phyloP scores from a whole-genome alignment of 208 protist species.

The Lotmaria passim region DNA sequence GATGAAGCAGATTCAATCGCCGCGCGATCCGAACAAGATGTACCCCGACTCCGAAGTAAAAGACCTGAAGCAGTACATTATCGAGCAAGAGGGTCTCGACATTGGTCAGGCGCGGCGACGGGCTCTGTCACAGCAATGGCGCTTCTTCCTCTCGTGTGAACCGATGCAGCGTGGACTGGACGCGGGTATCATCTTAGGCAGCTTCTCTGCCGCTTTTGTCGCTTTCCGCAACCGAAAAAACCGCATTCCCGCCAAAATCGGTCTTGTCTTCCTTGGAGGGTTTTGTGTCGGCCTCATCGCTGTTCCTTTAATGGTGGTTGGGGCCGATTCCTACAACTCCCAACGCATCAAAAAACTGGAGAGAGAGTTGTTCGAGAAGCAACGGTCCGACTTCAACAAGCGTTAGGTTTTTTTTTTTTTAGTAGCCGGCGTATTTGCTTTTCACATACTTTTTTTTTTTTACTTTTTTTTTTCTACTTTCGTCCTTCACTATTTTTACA shows the following conservation, averaged over 20 bases:
- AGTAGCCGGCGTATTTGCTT: background rate
- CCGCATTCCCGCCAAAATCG: slow-evolving; percentile 68
- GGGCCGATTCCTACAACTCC: slow-evolving; percentile 66
- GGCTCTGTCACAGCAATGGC: slow-evolving; percentile 81
- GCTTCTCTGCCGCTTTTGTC: slow-evolving; percentile 68
- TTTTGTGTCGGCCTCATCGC: slow-evolving; percentile 72
- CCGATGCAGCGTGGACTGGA: slow-evolving; percentile 85
- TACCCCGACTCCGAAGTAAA: slow-evolving; percentile 79
- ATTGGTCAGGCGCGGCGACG: slow-evolving; percentile 64
- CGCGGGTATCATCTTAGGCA: slow-evolving; percentile 80
- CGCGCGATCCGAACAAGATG: slow-evolving; percentile 61
- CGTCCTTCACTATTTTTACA: slow-evolving; percentile 5
- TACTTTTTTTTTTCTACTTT: slow-evolving; percentile 2
- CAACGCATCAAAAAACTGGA: slow-evolving; percentile 78
- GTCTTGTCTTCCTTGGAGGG: slow-evolving; percentile 66
- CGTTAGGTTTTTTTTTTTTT: slow-evolving; percentile 17
- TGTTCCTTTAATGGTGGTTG: slow-evolving; percentile 73
- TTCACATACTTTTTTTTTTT: slow-evolving; percentile 21
- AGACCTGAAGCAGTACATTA: slow-evolving; percentile 83
- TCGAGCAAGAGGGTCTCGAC: slow-evolving; percentile 82
- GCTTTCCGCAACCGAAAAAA: slow-evolving; percentile 63
- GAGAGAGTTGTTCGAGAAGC: slow-evolving; percentile 76
- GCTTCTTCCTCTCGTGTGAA: slow-evolving; percentile 85
- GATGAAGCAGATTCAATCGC: slow-evolving; percentile 75
- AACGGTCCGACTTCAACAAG: slow-evolving; percentile 72